Percentiles rank a stretch among this genome's conserved stretches.
Evolutionary conservation across 1,139 yeast genomes (phyloP).

Genomic region (Pichia cactophila): DNA sequence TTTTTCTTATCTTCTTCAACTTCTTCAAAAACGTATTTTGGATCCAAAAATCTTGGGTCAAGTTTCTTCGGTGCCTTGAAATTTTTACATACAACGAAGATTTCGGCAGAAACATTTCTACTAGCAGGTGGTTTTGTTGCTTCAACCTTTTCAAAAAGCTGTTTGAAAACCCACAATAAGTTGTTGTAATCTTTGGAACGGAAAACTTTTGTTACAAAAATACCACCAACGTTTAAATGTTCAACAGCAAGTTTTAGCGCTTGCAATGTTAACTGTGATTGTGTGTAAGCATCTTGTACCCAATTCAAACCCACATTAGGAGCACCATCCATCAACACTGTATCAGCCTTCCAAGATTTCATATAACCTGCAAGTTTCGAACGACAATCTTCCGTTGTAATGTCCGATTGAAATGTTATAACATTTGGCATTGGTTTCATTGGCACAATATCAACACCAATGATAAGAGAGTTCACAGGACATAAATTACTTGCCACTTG

Average conservation of each 20-base stretch:
- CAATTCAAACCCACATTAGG: constrained; percentile 99
- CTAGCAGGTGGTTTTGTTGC: constrained; percentile 99
- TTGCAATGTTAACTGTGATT: constrained; percentile 89
- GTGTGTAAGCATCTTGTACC: constrained; percentile 99
- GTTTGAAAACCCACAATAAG: constrained; percentile 95
- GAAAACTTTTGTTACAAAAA: constrained; percentile 94
- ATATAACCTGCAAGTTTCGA: constrained; percentile 88
- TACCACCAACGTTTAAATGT: constrained; percentile 84
- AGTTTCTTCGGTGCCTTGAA: constrained; percentile 93
- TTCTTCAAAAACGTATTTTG: constrained; percentile 91
- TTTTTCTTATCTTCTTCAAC: constrained; percentile 69
- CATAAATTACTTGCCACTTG: constrained; percentile 94
- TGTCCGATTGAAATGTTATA: constrained; percentile 91
- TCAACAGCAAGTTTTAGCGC: constrained; percentile 94
- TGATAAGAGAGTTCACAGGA: constrained; percentile 85
- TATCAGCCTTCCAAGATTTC: constrained; percentile 99
- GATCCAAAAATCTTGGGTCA: constrained; percentile 88
- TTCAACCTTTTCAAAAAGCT: constrained; percentile 89
- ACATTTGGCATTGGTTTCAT: constrained; percentile 91
- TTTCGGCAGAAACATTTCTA: constrained; percentile 98
- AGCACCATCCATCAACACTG: constrained; percentile 98
- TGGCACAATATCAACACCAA: constrained; percentile 97
- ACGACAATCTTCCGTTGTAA: constrained; percentile 96
- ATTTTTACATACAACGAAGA: constrained; percentile 92
- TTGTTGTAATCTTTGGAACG: constrained; percentile 97